Percentiles rank a stretch among this genome's conserved stretches.
phyloP scores from a whole-genome alignment of 805 yeast genomes.

The Kazachstania kunashirensis region DNA sequence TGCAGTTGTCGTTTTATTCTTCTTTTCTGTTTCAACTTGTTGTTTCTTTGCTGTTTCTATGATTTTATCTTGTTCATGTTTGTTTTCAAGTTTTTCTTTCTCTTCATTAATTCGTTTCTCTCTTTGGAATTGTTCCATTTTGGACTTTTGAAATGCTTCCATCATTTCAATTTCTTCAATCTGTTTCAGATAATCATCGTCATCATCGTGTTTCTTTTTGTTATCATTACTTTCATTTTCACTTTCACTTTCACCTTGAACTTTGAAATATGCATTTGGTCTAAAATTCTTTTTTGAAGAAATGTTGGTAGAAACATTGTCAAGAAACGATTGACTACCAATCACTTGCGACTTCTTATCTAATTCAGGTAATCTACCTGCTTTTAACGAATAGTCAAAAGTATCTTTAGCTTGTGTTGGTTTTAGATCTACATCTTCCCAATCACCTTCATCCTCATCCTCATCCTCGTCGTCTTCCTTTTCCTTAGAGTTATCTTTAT shows the following conservation, averaged over 20 bases:
- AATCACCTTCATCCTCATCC: conserved; percentile 32
- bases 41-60: not conserved
- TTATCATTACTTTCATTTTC: conserved; percentile 5
- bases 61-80: conserved; percentile 20
- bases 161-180: conserved; percentile 30
- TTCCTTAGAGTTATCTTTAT: conserved; percentile 18
- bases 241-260: conserved; percentile 10
- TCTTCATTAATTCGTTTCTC: conserved; percentile 1
- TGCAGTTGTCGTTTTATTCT: not conserved
- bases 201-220: too few relatives aligned
- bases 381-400: conserved; percentile 35
- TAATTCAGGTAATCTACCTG: conserved; percentile 32
- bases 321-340: conserved; percentile 27
- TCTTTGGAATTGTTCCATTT: conserved; percentile 5
- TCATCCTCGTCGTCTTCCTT: conserved; percentile 20
- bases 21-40: not conserved
- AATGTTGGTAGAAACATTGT: conserved; percentile 17
- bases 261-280: not conserved
- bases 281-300: conserved; percentile 14
- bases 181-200: conserved; percentile 19
- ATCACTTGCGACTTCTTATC: conserved; percentile 10
- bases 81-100: conserved; percentile 33
- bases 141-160: conserved; percentile 30
- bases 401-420: conserved; percentile 14
- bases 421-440: conserved; percentile 58